Percentiles rank a stretch among this genome's conserved stretches.
These are phyloP conservation scores for Podospora anserina DNA, from an alignment of 495 filamentous ascomycete species.

Conservation along the genomic window DNA sequence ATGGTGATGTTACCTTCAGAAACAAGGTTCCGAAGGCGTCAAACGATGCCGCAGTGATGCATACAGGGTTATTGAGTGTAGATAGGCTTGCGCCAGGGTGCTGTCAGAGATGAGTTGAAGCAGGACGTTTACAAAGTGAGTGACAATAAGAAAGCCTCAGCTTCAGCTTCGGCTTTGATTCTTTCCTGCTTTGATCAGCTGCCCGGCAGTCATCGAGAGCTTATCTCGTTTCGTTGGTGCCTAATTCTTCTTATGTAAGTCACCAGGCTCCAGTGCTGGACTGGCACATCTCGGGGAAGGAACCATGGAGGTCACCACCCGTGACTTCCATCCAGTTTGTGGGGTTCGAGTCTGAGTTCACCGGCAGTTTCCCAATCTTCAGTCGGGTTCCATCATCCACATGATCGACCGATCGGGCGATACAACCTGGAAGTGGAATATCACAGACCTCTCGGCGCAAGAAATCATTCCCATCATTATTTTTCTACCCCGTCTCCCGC, in stretches of 20 bases:
- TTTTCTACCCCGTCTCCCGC: background rate
- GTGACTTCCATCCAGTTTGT: background rate
- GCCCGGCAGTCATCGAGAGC: no score
- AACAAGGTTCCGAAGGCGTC: no score
- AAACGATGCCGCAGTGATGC: background rate
- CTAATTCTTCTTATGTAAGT: background rate
- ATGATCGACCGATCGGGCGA: no score
- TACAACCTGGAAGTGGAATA: background rate
- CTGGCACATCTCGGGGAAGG: background rate
- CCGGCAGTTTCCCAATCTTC: background rate
- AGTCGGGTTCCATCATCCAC: no score
- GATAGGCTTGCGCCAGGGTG: no score
- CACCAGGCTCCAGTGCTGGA: background rate
- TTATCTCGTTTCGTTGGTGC: background rate
- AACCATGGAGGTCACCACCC: background rate
- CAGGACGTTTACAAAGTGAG: no score
- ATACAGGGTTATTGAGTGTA: background rate
- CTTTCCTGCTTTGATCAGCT: background rate
- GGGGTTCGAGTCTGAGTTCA: background rate
- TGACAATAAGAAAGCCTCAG: no score
- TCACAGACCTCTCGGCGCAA: background rate
- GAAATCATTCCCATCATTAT: background rate
- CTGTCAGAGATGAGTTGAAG: no score
- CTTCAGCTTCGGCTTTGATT: background rate
- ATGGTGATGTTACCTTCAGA: no score